Percentiles rank a stretch among this genome's conserved stretches.
phyloP scores from a whole-genome alignment of 441 rosid species.

The Mallotus japonicus region DNA sequence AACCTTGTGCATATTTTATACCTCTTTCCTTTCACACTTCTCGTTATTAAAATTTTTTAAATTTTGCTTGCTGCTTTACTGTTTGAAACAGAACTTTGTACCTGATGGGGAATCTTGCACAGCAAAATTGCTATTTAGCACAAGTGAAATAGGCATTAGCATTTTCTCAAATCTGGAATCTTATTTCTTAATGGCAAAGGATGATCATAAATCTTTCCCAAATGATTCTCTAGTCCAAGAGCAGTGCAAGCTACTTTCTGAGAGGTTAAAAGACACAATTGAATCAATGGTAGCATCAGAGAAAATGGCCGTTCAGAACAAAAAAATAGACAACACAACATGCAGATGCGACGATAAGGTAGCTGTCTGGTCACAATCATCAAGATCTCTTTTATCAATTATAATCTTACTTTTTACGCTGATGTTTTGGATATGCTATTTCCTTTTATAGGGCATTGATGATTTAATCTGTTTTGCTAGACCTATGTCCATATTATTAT shows the following conservation, averaged over 20 bases:
- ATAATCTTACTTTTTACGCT: constrained; percentile 41
- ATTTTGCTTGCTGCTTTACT: constrained; percentile 22
- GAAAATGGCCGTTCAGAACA: constrained; percentile 25
- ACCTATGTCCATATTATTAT: constrained; percentile 5
- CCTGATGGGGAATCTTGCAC: constrained; percentile 49
- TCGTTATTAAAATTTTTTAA: constrained; percentile 5
- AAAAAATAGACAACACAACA: constrained; percentile 34
- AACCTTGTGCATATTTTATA: constrained; percentile 17
- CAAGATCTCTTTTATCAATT: constrained; percentile 48
- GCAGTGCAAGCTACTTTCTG: constrained; percentile 46
- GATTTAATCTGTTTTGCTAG: constrained; percentile 28
- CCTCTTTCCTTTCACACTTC: constrained; percentile 18
- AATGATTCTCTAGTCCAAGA: constrained; percentile 40
- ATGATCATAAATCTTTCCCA: constrained; percentile 27
- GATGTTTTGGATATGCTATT: constrained; percentile 48
- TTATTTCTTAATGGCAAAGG: constrained; percentile 40
- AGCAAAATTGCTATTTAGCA: constrained; percentile 45
- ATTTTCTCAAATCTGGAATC: constrained; percentile 64
- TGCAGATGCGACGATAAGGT: constrained; percentile 59
- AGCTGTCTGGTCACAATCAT: constrained; percentile 63
- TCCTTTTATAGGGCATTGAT: constrained; percentile 37
- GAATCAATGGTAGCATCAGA: constrained; percentile 41
- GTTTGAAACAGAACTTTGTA: constrained; percentile 40
- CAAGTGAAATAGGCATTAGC: constrained; percentile 48
- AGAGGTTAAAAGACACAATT: constrained; percentile 40